These are phyloP conservation scores for Neofusicoccum kwambonambiense DNA, from an alignment of 2,329 filamentous ascomycete species.

Conservation along the genomic window DNA sequence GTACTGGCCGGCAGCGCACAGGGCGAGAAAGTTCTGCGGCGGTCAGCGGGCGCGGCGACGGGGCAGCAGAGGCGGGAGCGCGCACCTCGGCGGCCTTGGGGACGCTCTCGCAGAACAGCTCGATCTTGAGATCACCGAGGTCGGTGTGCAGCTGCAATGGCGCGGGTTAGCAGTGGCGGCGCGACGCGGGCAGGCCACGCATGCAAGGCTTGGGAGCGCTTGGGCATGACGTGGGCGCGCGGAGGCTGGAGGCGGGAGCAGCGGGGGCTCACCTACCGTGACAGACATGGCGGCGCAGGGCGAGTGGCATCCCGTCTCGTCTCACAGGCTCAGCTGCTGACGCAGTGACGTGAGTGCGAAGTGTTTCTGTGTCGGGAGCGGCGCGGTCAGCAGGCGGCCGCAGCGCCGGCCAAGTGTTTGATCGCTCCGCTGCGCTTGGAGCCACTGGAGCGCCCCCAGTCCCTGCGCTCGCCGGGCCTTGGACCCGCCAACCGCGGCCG, in stretches of 20 bases:
- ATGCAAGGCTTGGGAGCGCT: not conserved
- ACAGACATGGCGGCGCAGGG: constrained; percentile 44
- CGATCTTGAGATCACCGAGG: constrained; percentile 87
- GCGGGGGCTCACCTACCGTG: constrained; percentile 35
- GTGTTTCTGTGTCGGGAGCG: constrained; percentile 10
- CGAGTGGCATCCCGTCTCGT: constrained; percentile 11
- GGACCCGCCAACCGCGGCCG: constrained; percentile 13
- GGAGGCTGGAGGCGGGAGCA: not conserved
- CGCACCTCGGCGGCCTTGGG: constrained; percentile 84
- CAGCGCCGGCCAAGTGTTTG: constrained; percentile 14
- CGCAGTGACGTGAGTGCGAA: constrained; percentile 14
- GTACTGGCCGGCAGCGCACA: constrained; percentile 79
- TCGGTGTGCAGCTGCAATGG: constrained; percentile 70
- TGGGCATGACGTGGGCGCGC: not conserved
- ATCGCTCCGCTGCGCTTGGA: constrained; percentile 12
- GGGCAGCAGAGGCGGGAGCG: not conserved
- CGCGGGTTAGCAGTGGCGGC: not conserved
- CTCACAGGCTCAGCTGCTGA: constrained; percentile 13
- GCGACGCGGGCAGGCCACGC: not conserved
- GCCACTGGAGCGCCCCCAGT: not conserved
- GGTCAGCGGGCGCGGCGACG: not conserved
- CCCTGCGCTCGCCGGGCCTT: constrained; percentile 3
- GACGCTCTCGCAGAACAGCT: constrained; percentile 92
- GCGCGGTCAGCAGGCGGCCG: constrained; percentile 16
- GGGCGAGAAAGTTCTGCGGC: constrained; percentile 76